Base-by-base conservation (phyloP, 2,329 filamentous ascomycete genomes). In the Epichloe sylvatica region DNA sequence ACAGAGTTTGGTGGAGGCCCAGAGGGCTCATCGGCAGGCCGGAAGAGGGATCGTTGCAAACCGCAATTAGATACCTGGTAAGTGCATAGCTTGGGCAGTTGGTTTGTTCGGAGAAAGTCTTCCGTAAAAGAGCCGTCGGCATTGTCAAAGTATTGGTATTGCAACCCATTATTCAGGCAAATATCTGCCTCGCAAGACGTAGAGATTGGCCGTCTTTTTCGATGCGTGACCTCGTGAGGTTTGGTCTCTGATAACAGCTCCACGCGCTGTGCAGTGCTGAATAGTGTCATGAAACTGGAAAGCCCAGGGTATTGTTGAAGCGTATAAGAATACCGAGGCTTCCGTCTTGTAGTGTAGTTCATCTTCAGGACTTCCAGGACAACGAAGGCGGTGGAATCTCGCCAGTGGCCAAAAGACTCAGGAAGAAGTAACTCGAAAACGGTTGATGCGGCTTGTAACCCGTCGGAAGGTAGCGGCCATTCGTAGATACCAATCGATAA, bases 351-450 rank as follows among this genome's bases (percentile, higher is more conserved):
- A 51, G 12, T n/a, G 21, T 49, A 48, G 30, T 25, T 36, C 30
- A 33, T 36, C 23, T 30, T 17, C 0, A 79, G 57, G 0, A 75
- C 62, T 8, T 69, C 55, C 0, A 59, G 51, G 0, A 74, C 52
- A 2, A 80, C 33, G 45, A 63, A 71, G 0, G 66, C 50, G 0
- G 72, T 75, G 1, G 58, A 53, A 50, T 79, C 71, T 15, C 77
- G 64, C 77, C 77, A 81, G 1, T 54, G 44, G 0, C 56, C 56
- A 35, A 76, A 72, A 0, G 11, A n/a, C 0, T 11, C 0, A 0
- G 77, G 77, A 0, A 70, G 51, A 0, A 54, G 49, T 0, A 81
- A 61, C 52, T 82, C 78, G 36, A 82, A 82, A 0, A 81, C 65
- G 0, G 67, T 68, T 0, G 73, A 62, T 53, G 76, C 71, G 0